These are phyloP conservation scores for Helicostylum pulchrum DNA, from an alignment of 192 early-diverging fungal species.

Conservation along the genomic window DNA sequence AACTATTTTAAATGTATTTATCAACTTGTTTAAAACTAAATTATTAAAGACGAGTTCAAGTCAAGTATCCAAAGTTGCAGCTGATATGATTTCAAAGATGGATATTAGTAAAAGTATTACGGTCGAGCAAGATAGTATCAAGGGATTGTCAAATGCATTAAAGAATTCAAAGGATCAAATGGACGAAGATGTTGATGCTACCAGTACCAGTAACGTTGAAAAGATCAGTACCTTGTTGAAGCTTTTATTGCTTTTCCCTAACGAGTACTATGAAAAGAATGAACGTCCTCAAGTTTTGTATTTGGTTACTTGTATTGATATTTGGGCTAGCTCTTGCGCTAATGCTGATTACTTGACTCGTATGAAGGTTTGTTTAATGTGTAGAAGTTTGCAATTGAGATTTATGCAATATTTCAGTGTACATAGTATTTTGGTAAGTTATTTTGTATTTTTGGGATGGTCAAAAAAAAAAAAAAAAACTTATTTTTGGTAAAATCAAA, in stretches of 20 bases:
- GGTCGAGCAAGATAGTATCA: constrained; percentile 1
- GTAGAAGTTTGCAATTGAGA: constrained; percentile 35
- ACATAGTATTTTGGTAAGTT: constrained; percentile 42
- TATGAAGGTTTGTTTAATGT: constrained; percentile 29
- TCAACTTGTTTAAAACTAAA: constrained; percentile 6
- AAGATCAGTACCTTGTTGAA: constrained; percentile 26
- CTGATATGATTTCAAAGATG: constrained; percentile 5
- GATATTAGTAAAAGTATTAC: neutral
- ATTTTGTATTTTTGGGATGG: neutral
- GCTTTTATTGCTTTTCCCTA: constrained; percentile 45
- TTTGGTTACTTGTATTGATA: constrained; percentile 31
- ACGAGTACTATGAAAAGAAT: constrained; percentile 47
- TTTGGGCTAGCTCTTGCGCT: constrained; percentile 21
- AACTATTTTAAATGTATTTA: constrained; percentile 8
- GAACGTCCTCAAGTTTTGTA: constrained; percentile 39
- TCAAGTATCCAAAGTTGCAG: constrained; percentile 1
- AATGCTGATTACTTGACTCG: constrained; percentile 19
- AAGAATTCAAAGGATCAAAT: neutral
- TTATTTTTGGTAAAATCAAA: neutral
- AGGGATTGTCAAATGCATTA: neutral
- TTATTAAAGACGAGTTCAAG: neutral
- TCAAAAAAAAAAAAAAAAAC: too few relatives aligned
- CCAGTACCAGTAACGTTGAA: neutral
- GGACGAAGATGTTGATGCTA: neutral
- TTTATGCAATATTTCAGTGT: constrained; percentile 34